A percentile compares a stretch with the other conserved stretches of the same genome.
These are phyloP conservation scores for Metschnikowia arizonensis DNA, from an alignment of 805 yeast species.

Conservation along the genomic window DNA sequence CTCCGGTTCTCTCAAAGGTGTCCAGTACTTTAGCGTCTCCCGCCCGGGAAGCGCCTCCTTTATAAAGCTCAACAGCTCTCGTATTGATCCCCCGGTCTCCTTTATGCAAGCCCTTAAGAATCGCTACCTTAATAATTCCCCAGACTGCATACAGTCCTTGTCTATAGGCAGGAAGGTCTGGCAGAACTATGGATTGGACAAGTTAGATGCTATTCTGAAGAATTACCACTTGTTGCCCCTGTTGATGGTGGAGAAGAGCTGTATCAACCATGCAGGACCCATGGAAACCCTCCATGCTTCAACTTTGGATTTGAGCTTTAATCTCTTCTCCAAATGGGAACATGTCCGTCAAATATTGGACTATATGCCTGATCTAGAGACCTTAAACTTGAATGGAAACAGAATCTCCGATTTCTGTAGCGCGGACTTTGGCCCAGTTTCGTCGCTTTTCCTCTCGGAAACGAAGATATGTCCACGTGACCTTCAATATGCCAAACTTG, in stretches of 20 bases:
- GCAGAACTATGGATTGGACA: constrained; percentile 64
- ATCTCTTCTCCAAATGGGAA: constrained; percentile 13
- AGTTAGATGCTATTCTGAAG: constrained; percentile 45
- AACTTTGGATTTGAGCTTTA: constrained; percentile 15
- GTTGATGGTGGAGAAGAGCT: constrained; percentile 47
- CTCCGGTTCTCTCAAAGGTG: constrained; percentile 55
- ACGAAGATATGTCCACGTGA: constrained; percentile 18
- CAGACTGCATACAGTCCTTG: constrained; percentile 18
- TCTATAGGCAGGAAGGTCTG: constrained; percentile 54
- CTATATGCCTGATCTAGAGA: constrained; percentile 33
- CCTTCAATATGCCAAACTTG: constrained; percentile 29
- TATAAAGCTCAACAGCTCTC: constrained; percentile 42
- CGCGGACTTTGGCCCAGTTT: neutral
- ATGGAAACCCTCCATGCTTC: neutral
- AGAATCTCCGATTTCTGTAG: constrained; percentile 23
- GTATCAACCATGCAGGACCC: constrained; percentile 22
- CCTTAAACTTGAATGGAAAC: constrained; percentile 55
- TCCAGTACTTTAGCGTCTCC: constrained; percentile 46
- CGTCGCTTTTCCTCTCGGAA: constrained; percentile 19
- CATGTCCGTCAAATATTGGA: constrained; percentile 35
- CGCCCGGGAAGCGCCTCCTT: constrained; percentile 59
- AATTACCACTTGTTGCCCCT: constrained; percentile 43
- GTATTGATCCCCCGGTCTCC: constrained; percentile 24
- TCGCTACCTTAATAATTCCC: constrained; percentile 40
- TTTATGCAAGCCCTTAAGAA: constrained; percentile 49